Evolutionary conservation across 2,329 filamentous ascomycete species (phyloP).

Genomic region (Acephala macrosclerotiorum): DNA sequence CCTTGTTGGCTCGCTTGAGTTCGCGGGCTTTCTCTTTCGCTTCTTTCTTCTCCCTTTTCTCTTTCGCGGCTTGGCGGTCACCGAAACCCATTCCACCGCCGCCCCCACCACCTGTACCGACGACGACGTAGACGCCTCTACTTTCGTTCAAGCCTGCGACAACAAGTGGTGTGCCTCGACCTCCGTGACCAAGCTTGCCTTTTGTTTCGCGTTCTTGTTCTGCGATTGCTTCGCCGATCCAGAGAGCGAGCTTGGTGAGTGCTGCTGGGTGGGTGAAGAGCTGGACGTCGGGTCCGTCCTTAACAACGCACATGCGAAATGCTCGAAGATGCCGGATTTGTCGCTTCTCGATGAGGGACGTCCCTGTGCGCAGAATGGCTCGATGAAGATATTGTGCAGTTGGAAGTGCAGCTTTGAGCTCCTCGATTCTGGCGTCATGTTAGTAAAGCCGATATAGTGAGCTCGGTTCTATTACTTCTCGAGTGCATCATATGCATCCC

Average conservation of each 20-base stretch:
- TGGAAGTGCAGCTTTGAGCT: conserved; percentile 77
- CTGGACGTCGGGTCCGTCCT: conserved; percentile 89
- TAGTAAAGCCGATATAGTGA: conserved; percentile 30
- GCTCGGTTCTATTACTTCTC: conserved; percentile 61
- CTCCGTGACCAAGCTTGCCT: conserved; percentile 72
- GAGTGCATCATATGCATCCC: conserved; percentile 76
- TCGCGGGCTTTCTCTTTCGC: conserved; percentile 69
- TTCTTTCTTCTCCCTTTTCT: conserved; percentile 67
- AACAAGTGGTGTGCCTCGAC: conserved; percentile 83
- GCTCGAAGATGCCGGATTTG: conserved; percentile 92
- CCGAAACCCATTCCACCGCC: conserved; percentile 70
- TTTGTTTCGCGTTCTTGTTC: conserved; percentile 85
- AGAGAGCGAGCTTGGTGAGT: conserved; percentile 89
- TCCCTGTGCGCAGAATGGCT: conserved; percentile 92
- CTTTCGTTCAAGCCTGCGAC: conserved; percentile 89
- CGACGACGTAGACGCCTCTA: conserved; percentile 87
- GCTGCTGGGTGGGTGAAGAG: conserved; percentile 94
- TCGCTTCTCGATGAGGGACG: conserved; percentile 88
- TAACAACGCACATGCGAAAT: conserved; percentile 95
- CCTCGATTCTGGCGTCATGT: conserved; percentile 68
- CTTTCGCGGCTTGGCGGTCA: conserved; percentile 71
- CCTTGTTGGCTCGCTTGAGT: conserved; percentile 62
- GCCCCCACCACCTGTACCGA: conserved; percentile 87
- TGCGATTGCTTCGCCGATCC: conserved; percentile 90
- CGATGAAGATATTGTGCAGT: conserved; percentile 89